phyloP scores from a whole-genome alignment of 495 filamentous ascomycete genomes.

The Apodospora peruviana region DNA sequence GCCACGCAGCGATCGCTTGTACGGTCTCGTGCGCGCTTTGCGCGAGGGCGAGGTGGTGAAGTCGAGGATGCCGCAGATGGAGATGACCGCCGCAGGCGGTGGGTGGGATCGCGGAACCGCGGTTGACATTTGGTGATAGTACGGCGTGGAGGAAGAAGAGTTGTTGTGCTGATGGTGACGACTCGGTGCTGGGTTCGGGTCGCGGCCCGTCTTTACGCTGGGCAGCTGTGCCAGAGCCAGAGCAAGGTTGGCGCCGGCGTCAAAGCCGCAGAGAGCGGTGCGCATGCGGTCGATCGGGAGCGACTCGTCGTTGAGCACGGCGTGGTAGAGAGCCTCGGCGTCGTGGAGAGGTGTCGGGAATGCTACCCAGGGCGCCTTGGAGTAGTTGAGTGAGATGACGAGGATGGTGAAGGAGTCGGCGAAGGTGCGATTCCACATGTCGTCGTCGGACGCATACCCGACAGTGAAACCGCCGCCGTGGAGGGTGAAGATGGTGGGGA shows the following conservation, averaged over 20 bases:
- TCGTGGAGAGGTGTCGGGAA: constrained; percentile 30
- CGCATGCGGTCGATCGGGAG: constrained; percentile 32
- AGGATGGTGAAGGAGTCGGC: constrained; percentile 23
- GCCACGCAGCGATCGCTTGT: constrained; percentile 22
- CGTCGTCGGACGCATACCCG: constrained; percentile 25
- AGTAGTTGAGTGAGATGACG: constrained; percentile 32
- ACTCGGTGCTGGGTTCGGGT: constrained; percentile 7
- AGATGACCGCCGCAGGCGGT: constrained; percentile 21
- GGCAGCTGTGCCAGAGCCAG: constrained; percentile 28
- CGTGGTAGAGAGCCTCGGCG: constrained; percentile 30
- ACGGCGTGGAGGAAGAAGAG: constrained; percentile 4
- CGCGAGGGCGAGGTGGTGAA: constrained; percentile 13
- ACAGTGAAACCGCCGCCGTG: constrained; percentile 36
- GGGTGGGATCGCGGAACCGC: constrained; percentile 10
- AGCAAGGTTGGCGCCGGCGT: constrained; percentile 31
- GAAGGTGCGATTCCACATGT: constrained; percentile 33
- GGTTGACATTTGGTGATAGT: not conserved
- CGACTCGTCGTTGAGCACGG: constrained; percentile 26
- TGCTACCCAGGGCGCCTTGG: constrained; percentile 27
- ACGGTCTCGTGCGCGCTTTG: constrained; percentile 25
- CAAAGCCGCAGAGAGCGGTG: constrained; percentile 28
- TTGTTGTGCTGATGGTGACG: not conserved
- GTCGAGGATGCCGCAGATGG: constrained; percentile 29
- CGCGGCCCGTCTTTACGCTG: constrained; percentile 17
- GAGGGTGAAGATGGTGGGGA: constrained; percentile 32